Conservation (phyloP, 345 rosid genomes). For the Hypericum androsaemum region DNA sequence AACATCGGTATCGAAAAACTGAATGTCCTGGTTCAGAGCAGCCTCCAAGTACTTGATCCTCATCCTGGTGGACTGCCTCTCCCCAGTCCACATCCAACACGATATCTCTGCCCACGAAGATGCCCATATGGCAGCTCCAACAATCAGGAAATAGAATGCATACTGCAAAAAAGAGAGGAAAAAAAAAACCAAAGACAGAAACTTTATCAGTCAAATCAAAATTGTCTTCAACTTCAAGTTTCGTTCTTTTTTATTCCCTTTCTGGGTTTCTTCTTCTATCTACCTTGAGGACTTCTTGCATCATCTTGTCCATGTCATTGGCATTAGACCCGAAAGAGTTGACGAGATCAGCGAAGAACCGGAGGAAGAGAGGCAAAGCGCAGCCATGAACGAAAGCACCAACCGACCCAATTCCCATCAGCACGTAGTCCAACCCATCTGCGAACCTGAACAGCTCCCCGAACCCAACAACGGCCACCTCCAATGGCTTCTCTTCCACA, state of each 20-base stretch:
- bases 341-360: constrained; percentile 98
- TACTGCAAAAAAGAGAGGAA: constrained; percentile 46
- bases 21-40: constrained; percentile 87
- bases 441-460: constrained; percentile 91
- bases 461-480: constrained; percentile 54
- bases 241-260: background rate
- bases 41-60: constrained; percentile 93
- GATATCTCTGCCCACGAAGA: constrained; percentile 99
- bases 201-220: background rate
- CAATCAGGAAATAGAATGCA: constrained; percentile 90
- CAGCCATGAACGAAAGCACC: constrained; percentile 96
- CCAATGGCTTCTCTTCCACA: constrained; percentile 36
- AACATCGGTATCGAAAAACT: constrained; percentile 87
- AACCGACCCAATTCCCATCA: constrained; percentile 93
- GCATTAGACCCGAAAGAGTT: constrained; percentile 96
- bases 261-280: background rate
- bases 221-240: background rate
- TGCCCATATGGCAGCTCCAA: constrained; percentile 99
- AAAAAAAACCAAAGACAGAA: background rate
- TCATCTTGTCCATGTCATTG: constrained; percentile 84
- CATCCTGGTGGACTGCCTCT: constrained; percentile 95
- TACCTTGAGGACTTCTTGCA: constrained; percentile 95
- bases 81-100: constrained; percentile 99
- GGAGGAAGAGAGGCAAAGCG: constrained; percentile 79
- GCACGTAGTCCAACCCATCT: constrained; percentile 76